These are phyloP conservation scores for Colletotrichum cuscutae DNA, from an alignment of 2,329 filamentous ascomycete species.

Conservation along the genomic window DNA sequence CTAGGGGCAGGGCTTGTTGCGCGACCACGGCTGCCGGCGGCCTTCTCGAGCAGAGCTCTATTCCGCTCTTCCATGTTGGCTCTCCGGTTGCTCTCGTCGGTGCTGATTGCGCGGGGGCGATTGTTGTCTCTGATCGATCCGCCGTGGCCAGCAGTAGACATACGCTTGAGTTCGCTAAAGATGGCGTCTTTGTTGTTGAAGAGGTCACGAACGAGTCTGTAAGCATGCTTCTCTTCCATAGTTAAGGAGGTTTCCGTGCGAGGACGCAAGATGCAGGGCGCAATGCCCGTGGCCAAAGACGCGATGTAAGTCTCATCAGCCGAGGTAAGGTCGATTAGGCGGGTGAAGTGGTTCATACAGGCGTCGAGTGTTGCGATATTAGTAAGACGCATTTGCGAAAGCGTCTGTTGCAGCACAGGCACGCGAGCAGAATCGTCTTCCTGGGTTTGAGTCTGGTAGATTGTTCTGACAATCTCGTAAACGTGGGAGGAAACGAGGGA, in stretches of 20 bases:
- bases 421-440: slow-evolving; percentile 84
- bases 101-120: slow-evolving; percentile 88
- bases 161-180: slow-evolving; percentile 95
- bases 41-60: slow-evolving; percentile 79
- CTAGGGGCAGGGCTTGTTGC: slow-evolving; percentile 78
- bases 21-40: slow-evolving; percentile 72
- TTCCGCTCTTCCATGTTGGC: slow-evolving; percentile 94
- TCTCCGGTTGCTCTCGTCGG: slow-evolving; percentile 94
- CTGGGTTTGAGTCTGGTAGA: slow-evolving; percentile 78
- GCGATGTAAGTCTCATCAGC: slow-evolving; percentile 89
- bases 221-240: slow-evolving; percentile 93
- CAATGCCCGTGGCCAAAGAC: slow-evolving; percentile 77
- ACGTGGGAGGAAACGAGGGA: slow-evolving; percentile 98
- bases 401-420: slow-evolving; percentile 92
- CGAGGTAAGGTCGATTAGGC: slow-evolving; percentile 94
- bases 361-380: slow-evolving; percentile 99
- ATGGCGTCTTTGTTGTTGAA: slow-evolving; percentile 95
- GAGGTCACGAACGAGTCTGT: slow-evolving; percentile 89
- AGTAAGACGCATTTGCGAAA: slow-evolving; percentile 92
- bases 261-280: slow-evolving; percentile 89
- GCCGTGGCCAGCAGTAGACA: slow-evolving; percentile 76
- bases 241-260: slow-evolving; percentile 89
- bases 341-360: slow-evolving; percentile 97
- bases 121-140: slow-evolving; percentile 55
- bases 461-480: slow-evolving; percentile 98